phyloP scores from a whole-genome alignment of 2,329 filamentous ascomycete species.

The Juglanconis oblonga region DNA sequence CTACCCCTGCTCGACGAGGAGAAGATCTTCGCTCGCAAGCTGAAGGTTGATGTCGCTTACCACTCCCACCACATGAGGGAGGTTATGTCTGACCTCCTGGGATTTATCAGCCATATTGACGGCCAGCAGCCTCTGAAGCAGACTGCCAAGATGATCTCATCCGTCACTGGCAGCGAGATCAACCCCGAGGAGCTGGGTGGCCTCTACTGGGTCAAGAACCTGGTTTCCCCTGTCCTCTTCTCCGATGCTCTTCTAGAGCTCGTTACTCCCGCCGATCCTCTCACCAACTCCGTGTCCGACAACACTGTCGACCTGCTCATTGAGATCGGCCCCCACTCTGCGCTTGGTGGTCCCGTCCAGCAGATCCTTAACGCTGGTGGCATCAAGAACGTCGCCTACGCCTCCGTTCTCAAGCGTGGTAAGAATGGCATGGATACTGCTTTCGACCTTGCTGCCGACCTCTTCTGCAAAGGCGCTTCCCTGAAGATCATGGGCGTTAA shows the following conservation, averaged over 20 bases:
- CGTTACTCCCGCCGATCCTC: constrained; percentile 14
- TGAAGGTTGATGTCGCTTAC: constrained; percentile 20
- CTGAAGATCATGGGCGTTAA: constrained; percentile 26
- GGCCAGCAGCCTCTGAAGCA: constrained; percentile 10
- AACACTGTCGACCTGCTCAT: constrained; percentile 28
- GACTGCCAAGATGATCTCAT: constrained; percentile 12
- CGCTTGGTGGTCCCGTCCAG: constrained; percentile 28
- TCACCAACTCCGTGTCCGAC: constrained; percentile 13
- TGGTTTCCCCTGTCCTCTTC: constrained; percentile 15
- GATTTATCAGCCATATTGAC: constrained; percentile 25
- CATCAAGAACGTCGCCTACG: constrained; percentile 29
- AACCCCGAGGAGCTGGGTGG: constrained; percentile 21
- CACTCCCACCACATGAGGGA: constrained; percentile 20
- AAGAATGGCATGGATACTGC: constrained; percentile 19
- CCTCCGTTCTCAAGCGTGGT: constrained; percentile 44
- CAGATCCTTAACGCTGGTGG: constrained; percentile 26
- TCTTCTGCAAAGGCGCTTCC: constrained; percentile 9
- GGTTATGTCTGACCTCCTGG: constrained; percentile 29
- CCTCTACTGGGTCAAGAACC: constrained; percentile 18
- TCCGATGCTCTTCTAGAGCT: constrained; percentile 13
- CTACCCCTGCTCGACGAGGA: constrained; percentile 15
- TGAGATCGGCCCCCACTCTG: constrained; percentile 29
- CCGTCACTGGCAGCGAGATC: constrained; percentile 11
- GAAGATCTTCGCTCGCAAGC: constrained; percentile 26
- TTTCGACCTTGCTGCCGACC: constrained; percentile 9